These are phyloP conservation scores for Nicotiana attenuata DNA, from an alignment of 257 asterid genomes.

Conservation along the genomic window DNA sequence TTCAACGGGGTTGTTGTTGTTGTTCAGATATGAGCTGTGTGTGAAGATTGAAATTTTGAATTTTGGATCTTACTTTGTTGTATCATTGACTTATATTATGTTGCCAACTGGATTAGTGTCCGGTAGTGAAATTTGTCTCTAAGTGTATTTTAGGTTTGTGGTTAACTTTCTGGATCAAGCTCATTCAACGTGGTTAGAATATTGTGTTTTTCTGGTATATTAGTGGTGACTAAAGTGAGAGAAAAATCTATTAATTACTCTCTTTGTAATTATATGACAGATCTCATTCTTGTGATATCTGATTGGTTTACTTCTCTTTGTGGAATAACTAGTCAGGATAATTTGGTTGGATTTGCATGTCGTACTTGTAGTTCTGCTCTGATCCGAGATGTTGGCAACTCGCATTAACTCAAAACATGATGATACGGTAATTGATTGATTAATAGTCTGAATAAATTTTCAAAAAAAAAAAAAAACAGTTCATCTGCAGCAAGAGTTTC, in stretches of 20 bases:
- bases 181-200: background rate
- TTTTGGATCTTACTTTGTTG: background rate
- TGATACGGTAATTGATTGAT: background rate
- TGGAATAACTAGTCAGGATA: background rate
- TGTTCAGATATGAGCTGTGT: background rate
- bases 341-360: background rate
- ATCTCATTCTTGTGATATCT: background rate
- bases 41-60: background rate
- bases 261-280: background rate
- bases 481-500: background rate
- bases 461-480: background rate
- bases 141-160: background rate
- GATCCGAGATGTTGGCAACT: background rate
- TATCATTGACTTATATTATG: background rate
- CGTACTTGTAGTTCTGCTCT: background rate
- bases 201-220: conserved; percentile 1
- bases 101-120: background rate
- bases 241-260: background rate
- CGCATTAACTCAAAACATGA: background rate
- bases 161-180: background rate
- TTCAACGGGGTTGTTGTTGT: too few relatives aligned
- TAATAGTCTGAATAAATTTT: background rate
- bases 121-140: background rate
- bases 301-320: background rate
- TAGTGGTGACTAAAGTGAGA: background rate